A percentile compares a stretch with the other conserved stretches of the same genome.
Conservation (phyloP, 768 basidiomycete species). For the Rubroboletus satanas region DNA sequence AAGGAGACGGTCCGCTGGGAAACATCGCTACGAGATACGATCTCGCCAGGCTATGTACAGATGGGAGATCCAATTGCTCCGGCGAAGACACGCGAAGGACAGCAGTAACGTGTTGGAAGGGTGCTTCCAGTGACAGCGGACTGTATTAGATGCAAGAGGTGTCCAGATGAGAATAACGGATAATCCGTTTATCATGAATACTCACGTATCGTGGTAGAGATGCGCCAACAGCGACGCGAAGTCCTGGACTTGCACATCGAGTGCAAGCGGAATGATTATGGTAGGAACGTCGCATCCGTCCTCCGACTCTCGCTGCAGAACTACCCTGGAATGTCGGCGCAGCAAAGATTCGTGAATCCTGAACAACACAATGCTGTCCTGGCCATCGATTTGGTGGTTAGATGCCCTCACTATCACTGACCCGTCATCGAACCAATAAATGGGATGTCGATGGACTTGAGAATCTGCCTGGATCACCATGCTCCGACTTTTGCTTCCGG, state of each 20-base stretch:
- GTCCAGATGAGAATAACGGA: neutral
- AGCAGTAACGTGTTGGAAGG: conserved; percentile 47
- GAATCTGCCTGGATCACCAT: neutral
- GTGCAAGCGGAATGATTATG: conserved; percentile 35
- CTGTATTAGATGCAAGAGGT: conserved; percentile 35
- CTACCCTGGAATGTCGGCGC: conserved; percentile 43
- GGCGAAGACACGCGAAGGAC: conserved; percentile 57
- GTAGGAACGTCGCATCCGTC: conserved; percentile 11
- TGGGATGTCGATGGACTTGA: conserved; percentile 35
- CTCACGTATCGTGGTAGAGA: conserved; percentile 67
- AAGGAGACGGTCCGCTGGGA: conserved; percentile 44
- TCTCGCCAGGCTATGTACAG: conserved; percentile 44
- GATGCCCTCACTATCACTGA: conserved; percentile 47
- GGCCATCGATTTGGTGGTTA: conserved; percentile 19
- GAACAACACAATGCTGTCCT: conserved; percentile 36
- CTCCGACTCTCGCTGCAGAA: conserved; percentile 2
- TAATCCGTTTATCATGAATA: conserved; percentile 10
- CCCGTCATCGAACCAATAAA: conserved; percentile 68
- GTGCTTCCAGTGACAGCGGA: conserved; percentile 40
- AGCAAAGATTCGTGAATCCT: conserved; percentile 55
- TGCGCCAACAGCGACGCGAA: conserved; percentile 56
- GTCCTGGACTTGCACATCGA: conserved; percentile 42
- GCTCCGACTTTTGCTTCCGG: neutral
- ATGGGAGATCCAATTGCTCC: conserved; percentile 53
- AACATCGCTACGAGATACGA: conserved; percentile 44